These are phyloP conservation scores for Geotrichum siamense DNA, from an alignment of 1,139 yeast species.

Conservation along the genomic window DNA sequence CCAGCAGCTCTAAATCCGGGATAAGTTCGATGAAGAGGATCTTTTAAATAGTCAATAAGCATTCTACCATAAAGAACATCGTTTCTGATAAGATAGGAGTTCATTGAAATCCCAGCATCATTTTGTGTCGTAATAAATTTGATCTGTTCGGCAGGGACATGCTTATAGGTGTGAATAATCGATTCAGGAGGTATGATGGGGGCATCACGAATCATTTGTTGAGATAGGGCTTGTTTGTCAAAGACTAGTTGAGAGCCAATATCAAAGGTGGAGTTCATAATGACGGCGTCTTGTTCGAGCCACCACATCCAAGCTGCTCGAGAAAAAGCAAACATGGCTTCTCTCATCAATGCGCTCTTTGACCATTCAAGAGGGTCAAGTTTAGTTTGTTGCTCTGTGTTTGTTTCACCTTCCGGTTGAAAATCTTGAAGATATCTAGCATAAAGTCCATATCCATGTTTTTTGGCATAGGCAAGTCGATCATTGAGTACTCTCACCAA, in stretches of 20 bases:
- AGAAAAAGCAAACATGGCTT: constrained; percentile 88
- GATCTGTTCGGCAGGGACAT: constrained; percentile 48
- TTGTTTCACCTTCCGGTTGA: constrained; percentile 40
- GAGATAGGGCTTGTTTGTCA: constrained; percentile 49
- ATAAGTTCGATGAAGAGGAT: constrained; percentile 59
- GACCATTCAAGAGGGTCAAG: constrained; percentile 43
- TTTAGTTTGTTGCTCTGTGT: constrained; percentile 23
- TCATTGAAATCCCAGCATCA: constrained; percentile 53
- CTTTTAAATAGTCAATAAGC: constrained; percentile 62
- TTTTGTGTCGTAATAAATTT: constrained; percentile 61
- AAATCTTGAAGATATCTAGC: constrained; percentile 81
- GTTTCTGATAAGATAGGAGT: constrained; percentile 60
- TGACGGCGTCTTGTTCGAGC: constrained; percentile 67
- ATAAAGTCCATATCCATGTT: constrained; percentile 68
- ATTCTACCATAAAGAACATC: constrained; percentile 54
- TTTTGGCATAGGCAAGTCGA: constrained; percentile 72
- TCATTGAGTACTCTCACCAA: constrained; percentile 61
- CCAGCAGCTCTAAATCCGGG: constrained; percentile 57
- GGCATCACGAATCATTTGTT: constrained; percentile 57
- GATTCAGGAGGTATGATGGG: constrained; percentile 48
- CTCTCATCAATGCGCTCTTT: constrained; percentile 54
- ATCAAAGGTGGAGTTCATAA: constrained; percentile 60
- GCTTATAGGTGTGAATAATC: constrained; percentile 63
- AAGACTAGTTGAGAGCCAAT: constrained; percentile 41
- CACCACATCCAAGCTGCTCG: constrained; percentile 83